Evolutionary conservation across 805 yeast genomes (phyloP).

Genomic region (Starmerella kuoi): DNA sequence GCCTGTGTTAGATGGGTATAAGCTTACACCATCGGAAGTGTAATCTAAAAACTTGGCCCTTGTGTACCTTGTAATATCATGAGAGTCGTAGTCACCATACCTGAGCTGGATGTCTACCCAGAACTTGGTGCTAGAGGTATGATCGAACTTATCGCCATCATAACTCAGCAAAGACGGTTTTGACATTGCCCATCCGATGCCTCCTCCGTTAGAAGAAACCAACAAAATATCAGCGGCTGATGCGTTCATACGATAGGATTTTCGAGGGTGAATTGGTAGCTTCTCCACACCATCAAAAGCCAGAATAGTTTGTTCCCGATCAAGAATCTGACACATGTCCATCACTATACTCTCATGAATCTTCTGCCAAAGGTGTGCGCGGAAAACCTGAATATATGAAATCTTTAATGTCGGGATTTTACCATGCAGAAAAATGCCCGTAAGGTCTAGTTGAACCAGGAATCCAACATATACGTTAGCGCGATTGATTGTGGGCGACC

Average conservation of each 20-base stretch:
- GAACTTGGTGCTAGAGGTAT: conserved; percentile 48
- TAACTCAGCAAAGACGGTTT: conserved; percentile 71
- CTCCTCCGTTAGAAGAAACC: conserved; percentile 34
- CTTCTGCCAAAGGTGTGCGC: conserved; percentile 98
- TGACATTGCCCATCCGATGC: conserved; percentile 49
- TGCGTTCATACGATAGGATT: conserved; percentile 93
- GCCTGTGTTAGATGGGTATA: conserved; percentile 91
- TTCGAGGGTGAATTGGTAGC: conserved; percentile 90
- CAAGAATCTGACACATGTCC: conserved; percentile 85
- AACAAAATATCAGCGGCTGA: conserved; percentile 85
- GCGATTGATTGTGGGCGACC: conserved; percentile 98
- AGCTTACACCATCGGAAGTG: conserved; percentile 71
- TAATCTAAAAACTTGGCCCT: conserved; percentile 88
- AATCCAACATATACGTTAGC: conserved; percentile 98
- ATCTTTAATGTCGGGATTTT: conserved; percentile 94
- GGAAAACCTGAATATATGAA: conserved; percentile 85
- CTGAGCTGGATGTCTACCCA: conserved; percentile 94
- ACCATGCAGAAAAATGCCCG: conserved; percentile 95
- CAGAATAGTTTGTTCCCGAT: conserved; percentile 69
- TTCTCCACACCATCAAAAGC: conserved; percentile 80
- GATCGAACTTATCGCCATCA: conserved; percentile 54
- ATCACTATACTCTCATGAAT: conserved; percentile 92
- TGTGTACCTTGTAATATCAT: conserved; percentile 87
- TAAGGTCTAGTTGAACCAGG: conserved; percentile 85
- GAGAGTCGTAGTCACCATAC: conserved; percentile 96